A percentile compares a stretch with the other conserved stretches of the same genome.
Conservation (phyloP, 768 basidiomycete species). For the Boletus pseudopeckii region DNA sequence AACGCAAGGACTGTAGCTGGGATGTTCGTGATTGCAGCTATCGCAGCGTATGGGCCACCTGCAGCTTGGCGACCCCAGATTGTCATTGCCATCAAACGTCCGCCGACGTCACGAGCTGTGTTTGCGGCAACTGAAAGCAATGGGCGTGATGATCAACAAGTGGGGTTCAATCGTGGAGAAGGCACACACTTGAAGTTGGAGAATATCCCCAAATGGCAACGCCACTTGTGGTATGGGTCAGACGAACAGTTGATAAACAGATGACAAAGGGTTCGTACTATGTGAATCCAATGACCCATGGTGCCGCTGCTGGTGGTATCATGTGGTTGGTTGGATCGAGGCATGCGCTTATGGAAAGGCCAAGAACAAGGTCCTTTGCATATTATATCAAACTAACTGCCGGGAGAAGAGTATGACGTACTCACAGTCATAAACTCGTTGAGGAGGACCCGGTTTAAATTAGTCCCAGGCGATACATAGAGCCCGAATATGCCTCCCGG, state of each 20-base stretch:
- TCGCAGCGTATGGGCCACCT: slow-evolving; percentile 57
- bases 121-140: slow-evolving; percentile 51
- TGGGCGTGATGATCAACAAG: background rate
- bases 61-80: slow-evolving; percentile 55
- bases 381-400: background rate
- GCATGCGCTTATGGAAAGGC: slow-evolving; percentile 21
- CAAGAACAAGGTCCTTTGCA: slow-evolving; percentile 17
- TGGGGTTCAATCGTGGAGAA: background rate
- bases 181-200: slow-evolving; percentile 40
- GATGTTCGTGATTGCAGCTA: slow-evolving; percentile 63
- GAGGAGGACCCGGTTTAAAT: slow-evolving; percentile 33
- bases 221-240: slow-evolving; percentile 35
- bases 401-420: background rate
- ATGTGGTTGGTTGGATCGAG: slow-evolving; percentile 54
- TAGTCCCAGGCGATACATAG: slow-evolving; percentile 31
- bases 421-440: slow-evolving; percentile 40
- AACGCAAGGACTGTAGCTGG: slow-evolving; percentile 57
- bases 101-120: slow-evolving; percentile 65
- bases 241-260: background rate
- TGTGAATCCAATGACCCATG: slow-evolving; percentile 53
- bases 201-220: slow-evolving; percentile 61
- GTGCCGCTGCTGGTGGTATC: slow-evolving; percentile 50
- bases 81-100: slow-evolving; percentile 53
- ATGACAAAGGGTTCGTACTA: slow-evolving; percentile 43
- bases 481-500: slow-evolving; percentile 39